Evolutionary conservation across 2,329 filamentous ascomycete species (phyloP).

Genomic region (Thyridium curvatum): DNA sequence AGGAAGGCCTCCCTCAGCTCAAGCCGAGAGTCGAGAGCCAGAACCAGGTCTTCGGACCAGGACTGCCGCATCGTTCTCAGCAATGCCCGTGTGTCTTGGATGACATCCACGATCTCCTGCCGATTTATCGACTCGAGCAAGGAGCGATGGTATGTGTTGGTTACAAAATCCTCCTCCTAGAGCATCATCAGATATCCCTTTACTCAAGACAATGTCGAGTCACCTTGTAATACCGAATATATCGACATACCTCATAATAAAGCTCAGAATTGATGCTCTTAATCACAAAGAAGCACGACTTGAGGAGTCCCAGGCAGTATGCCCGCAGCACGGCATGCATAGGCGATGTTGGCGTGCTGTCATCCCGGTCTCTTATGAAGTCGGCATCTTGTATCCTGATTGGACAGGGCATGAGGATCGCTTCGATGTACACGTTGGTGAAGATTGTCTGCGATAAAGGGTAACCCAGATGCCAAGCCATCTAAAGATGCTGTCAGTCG

Average conservation of each 20-base stretch:
- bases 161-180: slow-evolving; percentile 93
- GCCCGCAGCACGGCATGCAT: slow-evolving; percentile 66
- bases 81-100: slow-evolving; percentile 49
- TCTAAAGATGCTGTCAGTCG: slow-evolving; percentile 40
- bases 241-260: slow-evolving; percentile 71
- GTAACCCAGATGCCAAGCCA: slow-evolving; percentile 96
- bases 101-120: slow-evolving; percentile 44
- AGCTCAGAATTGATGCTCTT: slow-evolving; percentile 73
- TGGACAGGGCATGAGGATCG: slow-evolving; percentile 67
- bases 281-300: slow-evolving; percentile 75
- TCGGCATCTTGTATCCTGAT: slow-evolving; percentile 57
- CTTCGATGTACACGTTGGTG: slow-evolving; percentile 86
- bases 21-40: slow-evolving; percentile 60
- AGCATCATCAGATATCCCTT: slow-evolving; percentile 7
- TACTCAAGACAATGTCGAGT: no score
- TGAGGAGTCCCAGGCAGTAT: slow-evolving; percentile 81
- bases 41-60: slow-evolving; percentile 31
- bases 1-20: slow-evolving; percentile 61
- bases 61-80: slow-evolving; percentile 34
- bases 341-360: slow-evolving; percentile 26
- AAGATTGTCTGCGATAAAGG: slow-evolving; percentile 92
- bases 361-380: slow-evolving; percentile 40
- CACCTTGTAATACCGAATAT: no score
- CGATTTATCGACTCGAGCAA: slow-evolving; percentile 61
- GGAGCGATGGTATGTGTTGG: slow-evolving; percentile 78